Evolutionary conservation across 208 protist genomes (phyloP).

Genomic region (Angomonas ambiguus): DNA sequence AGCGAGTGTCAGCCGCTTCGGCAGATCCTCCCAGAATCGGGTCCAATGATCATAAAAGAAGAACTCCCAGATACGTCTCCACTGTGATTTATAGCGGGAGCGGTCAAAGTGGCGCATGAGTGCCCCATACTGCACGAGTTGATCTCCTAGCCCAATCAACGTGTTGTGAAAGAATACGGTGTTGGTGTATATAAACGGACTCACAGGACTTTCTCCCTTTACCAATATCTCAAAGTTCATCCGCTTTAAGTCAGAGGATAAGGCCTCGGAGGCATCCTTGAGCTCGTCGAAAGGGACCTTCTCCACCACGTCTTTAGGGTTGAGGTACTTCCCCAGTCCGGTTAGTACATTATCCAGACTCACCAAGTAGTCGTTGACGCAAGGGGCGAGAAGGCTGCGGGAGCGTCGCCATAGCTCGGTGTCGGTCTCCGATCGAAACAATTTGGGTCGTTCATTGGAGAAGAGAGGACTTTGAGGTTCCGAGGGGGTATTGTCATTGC

Average conservation of each 20-base stretch:
- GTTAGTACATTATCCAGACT: conserved; percentile 29
- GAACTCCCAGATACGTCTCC: conserved; percentile 44
- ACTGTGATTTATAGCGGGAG: conserved; percentile 33
- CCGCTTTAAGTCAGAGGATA: conserved; percentile 36
- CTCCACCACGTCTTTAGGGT: conserved; percentile 26
- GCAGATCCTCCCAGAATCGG: conserved; percentile 62
- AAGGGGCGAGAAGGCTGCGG: conserved; percentile 12
- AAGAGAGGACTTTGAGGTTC: background rate
- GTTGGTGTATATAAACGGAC: conserved; percentile 33
- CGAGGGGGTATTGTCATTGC: too few species aligned
- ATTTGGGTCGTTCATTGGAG: background rate
- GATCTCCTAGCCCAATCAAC: conserved; percentile 38
- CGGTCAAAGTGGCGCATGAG: conserved; percentile 54
- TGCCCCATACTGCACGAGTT: conserved; percentile 40
- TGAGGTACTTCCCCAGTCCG: conserved; percentile 30
- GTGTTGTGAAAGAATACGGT: conserved; percentile 36
- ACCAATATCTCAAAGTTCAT: conserved; percentile 41
- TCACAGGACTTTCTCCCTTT: conserved; percentile 16
- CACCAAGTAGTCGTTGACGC: conserved; percentile 24
- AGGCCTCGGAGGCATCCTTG: conserved; percentile 20
- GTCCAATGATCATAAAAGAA: conserved; percentile 57
- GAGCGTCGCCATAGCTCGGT: conserved; percentile 13
- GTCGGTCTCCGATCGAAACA: background rate
- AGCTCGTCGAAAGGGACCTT: conserved; percentile 46
- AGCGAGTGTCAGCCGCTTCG: conserved; percentile 49